Conservation (phyloP, 2,329 filamentous ascomycete species). For the Arthroderma uncinatum region DNA sequence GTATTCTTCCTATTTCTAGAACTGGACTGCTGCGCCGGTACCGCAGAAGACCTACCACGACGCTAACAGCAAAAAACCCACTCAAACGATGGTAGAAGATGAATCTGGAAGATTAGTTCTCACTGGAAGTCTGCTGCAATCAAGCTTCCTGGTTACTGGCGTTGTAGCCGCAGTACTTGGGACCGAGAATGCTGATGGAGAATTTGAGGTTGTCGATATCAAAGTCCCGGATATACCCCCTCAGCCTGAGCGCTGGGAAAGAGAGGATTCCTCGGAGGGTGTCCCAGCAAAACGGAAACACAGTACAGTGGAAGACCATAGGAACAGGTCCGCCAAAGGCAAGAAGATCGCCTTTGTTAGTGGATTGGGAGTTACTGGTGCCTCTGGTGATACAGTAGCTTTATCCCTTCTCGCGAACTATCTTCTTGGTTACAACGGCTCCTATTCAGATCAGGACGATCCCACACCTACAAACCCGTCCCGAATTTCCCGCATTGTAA, state of each 20-base stretch:
- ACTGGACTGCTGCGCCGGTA: conserved; percentile 78
- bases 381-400: conserved; percentile 60
- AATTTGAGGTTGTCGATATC: conserved; percentile 84
- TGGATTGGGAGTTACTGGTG: conserved; percentile 71
- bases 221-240: conserved; percentile 76
- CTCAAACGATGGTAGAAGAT: conserved; percentile 80
- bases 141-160: conserved; percentile 71
- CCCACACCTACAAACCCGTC: conserved; percentile 29
- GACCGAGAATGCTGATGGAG: conserved; percentile 81
- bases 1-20: conserved; percentile 38
- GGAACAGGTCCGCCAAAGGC: conserved; percentile 36
- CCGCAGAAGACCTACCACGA: conserved; percentile 66
- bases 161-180: conserved; percentile 91
- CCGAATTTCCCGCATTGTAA: conserved; percentile 71
- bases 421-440: conserved; percentile 68
- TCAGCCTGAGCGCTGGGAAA: conserved; percentile 70
- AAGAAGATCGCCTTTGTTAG: conserved; percentile 81
- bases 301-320: conserved; percentile 30
- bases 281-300: conserved; percentile 22
- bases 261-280: conserved; percentile 42
- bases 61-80: conserved; percentile 30
- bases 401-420: conserved; percentile 75
- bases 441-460: conserved; percentile 35
- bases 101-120: conserved; percentile 81
- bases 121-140: conserved; percentile 57